Evolutionary conservation across 176 grass and related monocot genomes (phyloP).

Genomic region (Oryza meridionalis): DNA sequence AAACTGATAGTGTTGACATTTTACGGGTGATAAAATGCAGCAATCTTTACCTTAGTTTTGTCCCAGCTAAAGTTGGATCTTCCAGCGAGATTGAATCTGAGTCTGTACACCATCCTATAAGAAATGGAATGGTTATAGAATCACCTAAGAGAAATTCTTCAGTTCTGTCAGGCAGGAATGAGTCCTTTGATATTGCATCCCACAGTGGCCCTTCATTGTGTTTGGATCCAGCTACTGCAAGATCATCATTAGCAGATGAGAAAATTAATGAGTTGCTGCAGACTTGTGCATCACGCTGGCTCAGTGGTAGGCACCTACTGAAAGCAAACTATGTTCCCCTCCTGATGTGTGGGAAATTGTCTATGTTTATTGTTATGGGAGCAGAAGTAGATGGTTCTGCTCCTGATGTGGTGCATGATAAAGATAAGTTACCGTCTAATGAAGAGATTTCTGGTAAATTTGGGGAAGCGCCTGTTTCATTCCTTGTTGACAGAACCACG

Average conservation of each 20-base stretch:
- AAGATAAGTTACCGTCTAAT: slow-evolving; percentile 29
- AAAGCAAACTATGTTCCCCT: slow-evolving; percentile 75
- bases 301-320: slow-evolving; percentile 69
- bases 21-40: slow-evolving; percentile 61
- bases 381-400: slow-evolving; percentile 51
- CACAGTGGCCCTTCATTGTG: slow-evolving; percentile 44
- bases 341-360: slow-evolving; percentile 66
- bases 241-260: slow-evolving; percentile 71
- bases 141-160: slow-evolving; percentile 53
- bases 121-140: slow-evolving; percentile 34
- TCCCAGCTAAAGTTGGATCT: slow-evolving; percentile 49
- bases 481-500: slow-evolving; percentile 54
- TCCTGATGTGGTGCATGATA: slow-evolving; percentile 27
- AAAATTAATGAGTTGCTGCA: slow-evolving; percentile 68
- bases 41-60: slow-evolving; percentile 61
- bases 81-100: slow-evolving; percentile 25
- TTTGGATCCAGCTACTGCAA: slow-evolving; percentile 55
- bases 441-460: slow-evolving; percentile 36
- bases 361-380: slow-evolving; percentile 57
- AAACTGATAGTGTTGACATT: slow-evolving; percentile 27
- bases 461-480: slow-evolving; percentile 4
- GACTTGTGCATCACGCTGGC: slow-evolving; percentile 67
- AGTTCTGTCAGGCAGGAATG: slow-evolving; percentile 41
- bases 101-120: slow-evolving; percentile 13
- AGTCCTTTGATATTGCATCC: slow-evolving; percentile 37